Evolutionary conservation across 768 basidiomycete genomes (phyloP), one percentile per base, ranked within the genome.

Genomic region (Lactarius evosmus): DNA sequence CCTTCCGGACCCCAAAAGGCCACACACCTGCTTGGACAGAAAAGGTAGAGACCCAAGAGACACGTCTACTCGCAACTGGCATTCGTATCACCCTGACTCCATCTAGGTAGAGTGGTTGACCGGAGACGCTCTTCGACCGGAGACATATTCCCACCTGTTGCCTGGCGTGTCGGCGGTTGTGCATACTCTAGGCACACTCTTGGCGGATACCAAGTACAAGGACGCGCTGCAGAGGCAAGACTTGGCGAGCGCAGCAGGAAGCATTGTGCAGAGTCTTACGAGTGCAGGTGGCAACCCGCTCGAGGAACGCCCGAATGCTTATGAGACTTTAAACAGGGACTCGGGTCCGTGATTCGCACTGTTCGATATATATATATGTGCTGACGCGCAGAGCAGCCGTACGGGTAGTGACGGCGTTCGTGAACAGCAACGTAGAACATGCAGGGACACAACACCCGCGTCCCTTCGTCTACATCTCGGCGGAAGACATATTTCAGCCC

Each of bases 391-490:
- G 61, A 62, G 40, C 62, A 88, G 93, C 88, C 30, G 74, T 91
- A 58, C 80, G 82, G 40, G 89, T 95, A 49, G 90, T 93, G 70
- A 84, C 91, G 71, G 84, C 91, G 7, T 91, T 90, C 71, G 68
- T 89, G 25, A 75, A 79, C 29, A 83, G 84, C 27, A 83, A 83
- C 72, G 57, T 58, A 70, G 72, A 69, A 67, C 65, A 60, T 58
- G 66, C 69, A 60, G 72, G 58, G 70, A 66, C 63, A 65, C 69
- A 61, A 29, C 58, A 56, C 54, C 67, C 67, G 14, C 82, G 87
- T 59, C 83, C 87, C n/a, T 98, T 99, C 75, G 82, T 98, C 44
- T 98, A 91, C 76, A 80, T 99, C 61, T 99, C 97, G 55, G 97
- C 97, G 7, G 96, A 96, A 71, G 93, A 95, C 73, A 84, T 96